Base-by-base conservation (phyloP, 179 eudicot genomes). In the Corrigiola litoralis region DNA sequence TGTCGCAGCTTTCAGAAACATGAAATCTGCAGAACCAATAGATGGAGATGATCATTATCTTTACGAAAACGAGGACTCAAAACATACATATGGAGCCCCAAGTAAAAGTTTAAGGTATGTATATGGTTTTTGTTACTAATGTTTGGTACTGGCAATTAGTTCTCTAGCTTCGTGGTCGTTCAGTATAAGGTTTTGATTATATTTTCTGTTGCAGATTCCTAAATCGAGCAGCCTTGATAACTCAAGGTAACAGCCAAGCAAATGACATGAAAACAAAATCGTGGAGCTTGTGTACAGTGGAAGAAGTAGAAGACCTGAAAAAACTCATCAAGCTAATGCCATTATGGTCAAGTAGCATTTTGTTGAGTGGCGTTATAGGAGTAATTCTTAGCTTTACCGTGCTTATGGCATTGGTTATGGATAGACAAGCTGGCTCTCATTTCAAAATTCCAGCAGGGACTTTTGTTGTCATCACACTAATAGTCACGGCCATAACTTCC, bases 231-330 rank as follows among this genome's bases (percentile, higher is more conserved):
- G 85, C 85, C 29, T 8, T 73, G 17, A 70, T 52, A 23, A 64
- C 44, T 1, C 58, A 48, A 58, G 40, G 71, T 3, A 51, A 49
- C 23, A 20, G 44, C 20, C 48, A 63, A 9, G 29, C 12, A 14
- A 17, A 1, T 2, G 16, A 5, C 16, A 23, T 20, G 1, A 44
- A 14, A 18, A 8, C 63, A 13, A 73, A 61, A 32, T 61, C 81
- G 65, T 82, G 83, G 86, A 79, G 49, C 25, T 72, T 70, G 37
- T 76, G 83, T 61, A 82, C 81, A 5, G 78, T 78, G 12, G 67
- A 81, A 78, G 75, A 81, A 76, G 81, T 80, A 54, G 87, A 83
- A 75, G 87, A 80, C 45, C 25, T 80, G 1, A 78, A 83, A 40
- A 73, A 71, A 65, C 32, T 83, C 12, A 70, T 80, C 23, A 78